Base-by-base conservation (phyloP, 1,284 basidiomycete species). In the Cronartium quercuum region DNA sequence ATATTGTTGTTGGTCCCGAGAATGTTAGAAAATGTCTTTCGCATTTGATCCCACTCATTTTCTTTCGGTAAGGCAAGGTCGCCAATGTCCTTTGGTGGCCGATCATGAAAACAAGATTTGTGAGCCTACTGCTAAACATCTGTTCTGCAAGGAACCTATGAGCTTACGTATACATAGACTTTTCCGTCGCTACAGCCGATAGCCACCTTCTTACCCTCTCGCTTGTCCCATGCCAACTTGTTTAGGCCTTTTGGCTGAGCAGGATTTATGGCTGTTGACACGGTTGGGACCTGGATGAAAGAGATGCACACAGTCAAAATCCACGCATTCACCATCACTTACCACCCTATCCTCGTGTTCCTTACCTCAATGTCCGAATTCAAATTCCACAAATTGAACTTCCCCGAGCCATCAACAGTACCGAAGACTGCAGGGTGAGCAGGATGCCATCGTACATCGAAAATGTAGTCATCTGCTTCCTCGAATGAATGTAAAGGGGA, bases 361-460 rank as follows among this genome's bases (percentile, higher is more conserved):
- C 89, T 75, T 80, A 93, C 94, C 87, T 99, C 96, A 5, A 91
- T 91, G 80, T 98, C 94, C 24, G 86, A 83, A 82, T 97, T 98
- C 80, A 99, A 83, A 82, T 99, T 96, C 92, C 94, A 98, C 62
- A 99, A 80, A 81, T 98, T 93, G 82, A 99, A 94, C 80, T 90
- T 90, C 41, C 95, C 96, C 1, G 90, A 90, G 0, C 94, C 96
- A 82, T 98, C 94, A 1, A 93, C 96, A 3, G 88, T 89, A 15
- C 91, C 95, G 81, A 98, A 99, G 58, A 96, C 77, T 0, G 94
- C 92, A 3, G 96, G 96, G 82, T 98, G 94, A 35, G 87, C 85
- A 1, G 94, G 93, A 82, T 98, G 94, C 96, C 96, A 99, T 81
- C 89, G 90, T 65, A 94, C 94, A 83, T 98, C 95, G 83, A 96